Percentiles rank a stretch among this genome's conserved stretches.
phyloP scores from a whole-genome alignment of 2,329 filamentous ascomycete genomes.

The Dothistroma septosporum region DNA sequence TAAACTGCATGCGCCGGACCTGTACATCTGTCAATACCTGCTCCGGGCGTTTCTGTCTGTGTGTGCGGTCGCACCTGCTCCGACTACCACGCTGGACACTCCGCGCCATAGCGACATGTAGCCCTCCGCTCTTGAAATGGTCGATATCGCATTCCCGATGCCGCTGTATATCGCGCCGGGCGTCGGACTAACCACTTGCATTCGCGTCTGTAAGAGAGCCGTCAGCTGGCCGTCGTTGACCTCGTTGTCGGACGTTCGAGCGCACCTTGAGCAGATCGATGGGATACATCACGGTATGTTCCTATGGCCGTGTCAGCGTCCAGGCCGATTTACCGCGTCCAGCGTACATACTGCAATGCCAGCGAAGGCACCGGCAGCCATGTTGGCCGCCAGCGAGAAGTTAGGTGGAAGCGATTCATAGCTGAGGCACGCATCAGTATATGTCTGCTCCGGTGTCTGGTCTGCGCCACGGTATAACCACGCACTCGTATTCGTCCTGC shows the following conservation, averaged over 20 bases:
- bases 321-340: neutral
- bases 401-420: constrained; percentile 94
- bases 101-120: constrained; percentile 91
- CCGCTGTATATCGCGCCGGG: constrained; percentile 79
- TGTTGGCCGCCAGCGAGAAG: constrained; percentile 90
- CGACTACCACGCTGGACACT: constrained; percentile 91
- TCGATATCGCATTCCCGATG: constrained; percentile 85
- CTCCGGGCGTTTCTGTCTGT: neutral
- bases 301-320: constrained; percentile 50
- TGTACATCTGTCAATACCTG: constrained; percentile 37
- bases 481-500: constrained; percentile 38
- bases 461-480: constrained; percentile 3
- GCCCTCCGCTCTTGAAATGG: constrained; percentile 86
- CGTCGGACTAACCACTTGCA: constrained; percentile 90
- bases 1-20: constrained; percentile 96
- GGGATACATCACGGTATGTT: constrained; percentile 98
- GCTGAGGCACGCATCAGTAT: constrained; percentile 40
- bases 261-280: constrained; percentile 94
- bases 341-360: constrained; percentile 74
- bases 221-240: constrained; percentile 4
- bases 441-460: neutral
- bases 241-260: constrained; percentile 10
- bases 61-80: constrained; percentile 62
- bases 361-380: constrained; percentile 92
- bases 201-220: constrained; percentile 67